Evolutionary conservation across 805 yeast species (phyloP).

Genomic region (Grigorovia yakushimaensis): DNA sequence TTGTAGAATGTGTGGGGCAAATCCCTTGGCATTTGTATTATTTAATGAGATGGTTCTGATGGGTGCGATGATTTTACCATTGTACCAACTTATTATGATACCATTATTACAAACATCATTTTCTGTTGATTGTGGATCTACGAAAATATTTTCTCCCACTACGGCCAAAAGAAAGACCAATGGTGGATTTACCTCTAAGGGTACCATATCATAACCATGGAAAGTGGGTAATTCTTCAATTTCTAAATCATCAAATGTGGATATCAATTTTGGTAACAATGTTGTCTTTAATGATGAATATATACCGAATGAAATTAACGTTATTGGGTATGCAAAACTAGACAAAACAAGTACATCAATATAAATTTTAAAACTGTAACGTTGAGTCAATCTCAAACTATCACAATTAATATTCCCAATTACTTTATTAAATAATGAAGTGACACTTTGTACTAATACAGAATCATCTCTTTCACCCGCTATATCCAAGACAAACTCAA

Average conservation of each 20-base stretch:
- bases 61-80: conserved; percentile 64
- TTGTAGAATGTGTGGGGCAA: conserved; percentile 37
- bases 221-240: conserved; percentile 86
- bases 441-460: conserved; percentile 50
- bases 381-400: conserved; percentile 54
- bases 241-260: conserved; percentile 54
- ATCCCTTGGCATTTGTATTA: conserved; percentile 41
- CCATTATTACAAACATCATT: conserved; percentile 85
- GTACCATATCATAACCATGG: conserved; percentile 73
- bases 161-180: conserved; percentile 67
- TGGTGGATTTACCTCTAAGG: conserved; percentile 49
- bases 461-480: conserved; percentile 76
- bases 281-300: conserved; percentile 78
- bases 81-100: conserved; percentile 58
- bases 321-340: conserved; percentile 70
- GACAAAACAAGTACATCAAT: conserved; percentile 76
- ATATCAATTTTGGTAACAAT: conserved; percentile 58
- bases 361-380: conserved; percentile 64
- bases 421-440: conserved; percentile 40
- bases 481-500: conserved; percentile 74
- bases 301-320: conserved; percentile 67
- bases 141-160: conserved; percentile 51
- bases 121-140: conserved; percentile 87
- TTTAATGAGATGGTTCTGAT: conserved; percentile 58
- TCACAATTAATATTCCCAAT: conserved; percentile 36